A percentile compares a stretch with the other conserved stretches of the same genome.
Evolutionary conservation across 768 basidiomycete genomes (phyloP).

Genomic region (Lentinula guzmanii): DNA sequence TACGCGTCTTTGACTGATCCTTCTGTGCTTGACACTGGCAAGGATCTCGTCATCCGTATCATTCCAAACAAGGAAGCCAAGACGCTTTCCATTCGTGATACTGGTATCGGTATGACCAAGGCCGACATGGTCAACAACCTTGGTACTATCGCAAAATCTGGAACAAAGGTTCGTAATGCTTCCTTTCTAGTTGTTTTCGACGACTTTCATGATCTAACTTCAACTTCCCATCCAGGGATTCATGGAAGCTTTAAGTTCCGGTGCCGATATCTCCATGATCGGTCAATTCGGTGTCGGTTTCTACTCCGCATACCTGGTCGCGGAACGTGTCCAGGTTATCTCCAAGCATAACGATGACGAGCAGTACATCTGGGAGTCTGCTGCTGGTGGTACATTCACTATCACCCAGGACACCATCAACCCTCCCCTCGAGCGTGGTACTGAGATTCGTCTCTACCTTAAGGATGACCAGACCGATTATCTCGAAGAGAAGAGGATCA

Average conservation of each 20-base stretch:
- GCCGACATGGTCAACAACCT: slow-evolving; percentile 99
- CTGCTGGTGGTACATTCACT: slow-evolving; percentile 98
- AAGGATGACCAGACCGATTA: slow-evolving; percentile 99
- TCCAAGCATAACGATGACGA: slow-evolving; percentile 99
- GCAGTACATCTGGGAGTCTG: slow-evolving; percentile 99
- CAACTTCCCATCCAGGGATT: slow-evolving; percentile 61
- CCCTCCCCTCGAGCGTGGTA: slow-evolving; percentile 88
- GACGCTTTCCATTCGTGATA: slow-evolving; percentile 84
- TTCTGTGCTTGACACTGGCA: slow-evolving; percentile 79
- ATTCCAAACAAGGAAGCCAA: slow-evolving; percentile 96
- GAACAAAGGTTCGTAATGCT: slow-evolving; percentile 63
- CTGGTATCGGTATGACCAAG: slow-evolving; percentile 99
- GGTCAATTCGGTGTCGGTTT: slow-evolving; percentile 99
- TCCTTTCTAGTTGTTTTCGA: not conserved
- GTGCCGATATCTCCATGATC: slow-evolving; percentile 93
- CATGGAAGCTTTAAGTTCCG: slow-evolving; percentile 95
- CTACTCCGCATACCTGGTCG: slow-evolving; percentile 99
- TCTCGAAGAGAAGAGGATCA: slow-evolving; percentile 98
- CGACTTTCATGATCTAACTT: slow-evolving; percentile 5
- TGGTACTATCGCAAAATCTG: slow-evolving; percentile 92
- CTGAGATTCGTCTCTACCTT: slow-evolving; percentile 85
- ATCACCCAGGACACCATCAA: slow-evolving; percentile 92
- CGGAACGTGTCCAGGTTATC: slow-evolving; percentile 96
- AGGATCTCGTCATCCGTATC: slow-evolving; percentile 94
- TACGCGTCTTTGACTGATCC: slow-evolving; percentile 95